Percentiles rank a stretch among this genome's conserved stretches.
Conservation (phyloP, 2,329 filamentous ascomycete species). For the Pseudocercospora fijiensis region DNA sequence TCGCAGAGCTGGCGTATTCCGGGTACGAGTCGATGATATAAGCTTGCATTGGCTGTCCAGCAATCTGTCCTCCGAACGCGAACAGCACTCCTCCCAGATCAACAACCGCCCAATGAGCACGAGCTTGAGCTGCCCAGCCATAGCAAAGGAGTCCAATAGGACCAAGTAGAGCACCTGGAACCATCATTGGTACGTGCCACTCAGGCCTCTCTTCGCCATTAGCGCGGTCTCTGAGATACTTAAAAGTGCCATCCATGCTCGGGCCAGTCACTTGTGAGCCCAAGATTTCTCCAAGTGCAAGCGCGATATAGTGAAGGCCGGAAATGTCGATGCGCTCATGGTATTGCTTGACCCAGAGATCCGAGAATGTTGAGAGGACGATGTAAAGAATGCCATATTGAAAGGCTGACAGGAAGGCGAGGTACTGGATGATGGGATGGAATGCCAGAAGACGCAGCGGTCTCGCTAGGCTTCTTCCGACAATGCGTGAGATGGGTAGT, state of each 20-base stretch:
- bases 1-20: conserved; percentile 49
- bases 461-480: conserved; percentile 44
- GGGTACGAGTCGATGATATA: conserved; percentile 51
- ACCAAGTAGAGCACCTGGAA: conserved; percentile 21
- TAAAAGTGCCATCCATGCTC: conserved; percentile 22
- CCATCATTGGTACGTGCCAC: conserved; percentile 27
- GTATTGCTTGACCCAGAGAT: conserved; percentile 42
- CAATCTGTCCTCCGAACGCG: conserved; percentile 19
- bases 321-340: conserved; percentile 38
- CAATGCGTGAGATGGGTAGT: conserved; percentile 25
- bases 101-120: conserved; percentile 41
- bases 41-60: conserved; percentile 25
- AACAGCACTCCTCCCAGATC: conserved; percentile 28
- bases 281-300: conserved; percentile 43
- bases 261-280: conserved; percentile 23
- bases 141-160: conserved; percentile 44
- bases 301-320: conserved; percentile 47
- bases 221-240: conserved; percentile 6
- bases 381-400: conserved; percentile 38
- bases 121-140: conserved; percentile 46
- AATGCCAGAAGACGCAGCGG: conserved; percentile 24
- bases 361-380: conserved; percentile 46
- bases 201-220: conserved; percentile 23
- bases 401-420: conserved; percentile 15
- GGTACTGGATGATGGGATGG: conserved; percentile 26